These are phyloP conservation scores for Aspergillus udagawae DNA, from an alignment of 2,329 filamentous ascomycete species.

Conservation along the genomic window DNA sequence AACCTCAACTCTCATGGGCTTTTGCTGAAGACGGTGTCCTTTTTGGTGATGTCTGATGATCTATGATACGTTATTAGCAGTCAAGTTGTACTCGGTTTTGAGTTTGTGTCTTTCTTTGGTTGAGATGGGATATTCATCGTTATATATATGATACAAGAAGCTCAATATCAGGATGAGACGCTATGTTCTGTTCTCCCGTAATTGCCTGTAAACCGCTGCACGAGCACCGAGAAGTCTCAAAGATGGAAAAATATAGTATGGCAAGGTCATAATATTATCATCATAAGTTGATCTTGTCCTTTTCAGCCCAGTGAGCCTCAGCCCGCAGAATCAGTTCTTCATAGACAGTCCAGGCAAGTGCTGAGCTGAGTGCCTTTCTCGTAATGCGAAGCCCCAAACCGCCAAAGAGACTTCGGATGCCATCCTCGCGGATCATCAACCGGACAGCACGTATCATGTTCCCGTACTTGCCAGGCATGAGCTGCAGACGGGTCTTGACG, in stretches of 20 bases:
- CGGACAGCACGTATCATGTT: slow-evolving; percentile 76
- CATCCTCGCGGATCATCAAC: slow-evolving; percentile 79
- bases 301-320: slow-evolving; percentile 43
- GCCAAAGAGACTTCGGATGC: slow-evolving; percentile 74
- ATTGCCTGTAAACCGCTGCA: background rate
- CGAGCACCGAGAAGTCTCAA: background rate
- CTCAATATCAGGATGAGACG: background rate
- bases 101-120: slow-evolving; percentile 2
- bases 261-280: background rate
- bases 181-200: background rate
- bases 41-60: slow-evolving; percentile 1
- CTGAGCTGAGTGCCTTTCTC: slow-evolving; percentile 86
- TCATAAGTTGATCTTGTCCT: slow-evolving; percentile 16
- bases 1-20: background rate
- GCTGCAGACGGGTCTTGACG: slow-evolving; percentile 89
- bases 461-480: slow-evolving; percentile 75
- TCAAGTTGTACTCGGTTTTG: background rate
- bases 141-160: slow-evolving; percentile 19
- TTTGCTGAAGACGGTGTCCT: background rate
- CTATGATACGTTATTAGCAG: background rate
- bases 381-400: slow-evolving; percentile 83
- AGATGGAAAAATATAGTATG: background rate
- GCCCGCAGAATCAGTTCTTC: slow-evolving; percentile 83
- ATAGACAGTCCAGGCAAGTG: slow-evolving; percentile 96
- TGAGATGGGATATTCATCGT: slow-evolving; percentile 18